Evolutionary conservation across 129 eudicot species (phyloP).

Genomic region (Flaveria brownii): DNA sequence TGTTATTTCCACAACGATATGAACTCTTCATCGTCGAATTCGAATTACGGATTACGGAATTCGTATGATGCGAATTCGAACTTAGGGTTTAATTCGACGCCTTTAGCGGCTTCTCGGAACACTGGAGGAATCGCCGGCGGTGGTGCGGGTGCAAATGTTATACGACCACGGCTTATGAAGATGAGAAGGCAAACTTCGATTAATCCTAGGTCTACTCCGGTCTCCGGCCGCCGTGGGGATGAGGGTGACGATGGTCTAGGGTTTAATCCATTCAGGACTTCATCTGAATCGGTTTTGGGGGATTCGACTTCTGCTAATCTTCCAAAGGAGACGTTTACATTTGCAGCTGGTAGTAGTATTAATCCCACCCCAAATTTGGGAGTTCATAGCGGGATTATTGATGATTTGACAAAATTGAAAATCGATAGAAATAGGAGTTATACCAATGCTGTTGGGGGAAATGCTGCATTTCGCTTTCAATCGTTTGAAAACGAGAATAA

Average conservation of each 20-base stretch:
- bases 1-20: neutral
- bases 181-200: conserved; percentile 48
- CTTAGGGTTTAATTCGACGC: conserved; percentile 49
- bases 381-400: conserved; percentile 28
- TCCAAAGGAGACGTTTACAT: conserved; percentile 34
- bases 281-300: conserved; percentile 19
- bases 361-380: neutral
- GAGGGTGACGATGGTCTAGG: conserved; percentile 35
- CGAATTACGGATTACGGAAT: conserved; percentile 29
- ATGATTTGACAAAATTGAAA: conserved; percentile 50
- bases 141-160: conserved; percentile 27
- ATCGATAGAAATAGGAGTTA: conserved; percentile 24
- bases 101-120: neutral
- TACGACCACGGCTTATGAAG: conserved; percentile 59
- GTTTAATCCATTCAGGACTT: conserved; percentile 38
- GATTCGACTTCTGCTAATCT: conserved; percentile 3
- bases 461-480: conserved; percentile 30
- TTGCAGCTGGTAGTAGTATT: conserved; percentile 35
- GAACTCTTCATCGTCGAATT: conserved; percentile 44
- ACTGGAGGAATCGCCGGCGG: conserved; percentile 16
- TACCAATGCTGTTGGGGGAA: conserved; percentile 1
- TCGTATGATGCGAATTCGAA: conserved; percentile 18
- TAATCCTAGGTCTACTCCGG: conserved; percentile 31
- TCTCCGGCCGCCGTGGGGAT: conserved; percentile 14
- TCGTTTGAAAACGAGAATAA: conserved; percentile 20